Evolutionary conservation across 495 filamentous ascomycete genomes (phyloP), one percentile per base, ranked within the genome.

Genomic region (Aspergillus wentii): DNA sequence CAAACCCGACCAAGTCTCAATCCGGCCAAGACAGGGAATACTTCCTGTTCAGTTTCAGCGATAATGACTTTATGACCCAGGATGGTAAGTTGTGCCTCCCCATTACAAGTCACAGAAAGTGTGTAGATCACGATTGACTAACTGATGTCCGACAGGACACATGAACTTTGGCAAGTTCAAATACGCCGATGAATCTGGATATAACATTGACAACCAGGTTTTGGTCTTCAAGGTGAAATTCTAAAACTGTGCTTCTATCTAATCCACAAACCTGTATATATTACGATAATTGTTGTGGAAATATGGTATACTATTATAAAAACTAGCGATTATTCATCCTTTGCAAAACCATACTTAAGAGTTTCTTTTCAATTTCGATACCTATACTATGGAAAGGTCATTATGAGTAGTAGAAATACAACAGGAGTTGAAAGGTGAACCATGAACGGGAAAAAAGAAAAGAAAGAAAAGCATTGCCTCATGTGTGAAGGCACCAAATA

Each of bases 11-110:
- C 61, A 11, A 11, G 7, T 2, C 40, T 48, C 30, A 45, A 56
- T 41, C 50, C 29, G 40, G 51, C 17, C 28, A 45, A 3, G 39
- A 64, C 34, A 68, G 75, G 25, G 82, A 86, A 62, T 88, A 74
- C 49, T 88, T 76, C 56, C 56, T 88, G 37, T 75, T 89, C 44
- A 75, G 72, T 20, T 54, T 85, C 20, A 81, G 73, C 44, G 86
- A 90, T 48, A 88, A 92, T 57, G 85, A 90, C 56, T 88, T 88
- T 45, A 80, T 89, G 31, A 89, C 85, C 3, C 79, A 88, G 56
- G 68, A 88, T 62, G 85, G 82, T 78, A 51, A 42, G 65, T 48
- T 2, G 10, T 1, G n/a, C 21, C 25, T 31, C 26, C 17, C n/a
- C 18, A 32, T 34, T 29, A 11, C 28, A n/a, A n/a, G n/a, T 43